These are phyloP conservation scores for Zygosaccharomyces gambellarensis DNA, from an alignment of 805 yeast genomes.

Conservation along the genomic window DNA sequence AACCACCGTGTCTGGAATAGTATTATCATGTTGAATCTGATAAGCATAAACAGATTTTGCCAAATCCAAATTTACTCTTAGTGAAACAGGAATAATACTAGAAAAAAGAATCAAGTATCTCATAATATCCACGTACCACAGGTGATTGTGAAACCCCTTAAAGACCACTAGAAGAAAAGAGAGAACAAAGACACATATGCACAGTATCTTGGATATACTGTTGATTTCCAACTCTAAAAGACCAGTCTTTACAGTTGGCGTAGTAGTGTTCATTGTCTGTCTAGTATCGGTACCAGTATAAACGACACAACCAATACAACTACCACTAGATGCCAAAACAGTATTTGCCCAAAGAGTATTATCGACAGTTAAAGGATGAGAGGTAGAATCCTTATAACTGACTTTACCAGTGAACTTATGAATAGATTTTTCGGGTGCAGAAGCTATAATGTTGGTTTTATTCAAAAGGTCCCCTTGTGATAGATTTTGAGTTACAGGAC, in stretches of 20 bases:
- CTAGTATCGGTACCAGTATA: slow-evolving; percentile 93
- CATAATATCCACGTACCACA: slow-evolving; percentile 90
- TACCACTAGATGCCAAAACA: slow-evolving; percentile 82
- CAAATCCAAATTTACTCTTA: slow-evolving; percentile 89
- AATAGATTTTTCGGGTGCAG: slow-evolving; percentile 81
- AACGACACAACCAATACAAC: slow-evolving; percentile 79
- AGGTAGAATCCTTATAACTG: slow-evolving; percentile 50
- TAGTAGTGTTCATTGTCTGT: slow-evolving; percentile 89
- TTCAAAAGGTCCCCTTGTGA: slow-evolving; percentile 46
- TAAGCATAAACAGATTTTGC: slow-evolving; percentile 95
- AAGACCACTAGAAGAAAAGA: slow-evolving; percentile 74
- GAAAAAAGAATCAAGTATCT: slow-evolving; percentile 88
- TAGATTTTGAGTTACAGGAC: slow-evolving; percentile 61
- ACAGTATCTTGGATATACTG: slow-evolving; percentile 77
- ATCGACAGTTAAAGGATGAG: slow-evolving; percentile 70
- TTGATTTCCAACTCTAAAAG: slow-evolving; percentile 88
- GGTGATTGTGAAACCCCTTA: slow-evolving; percentile 60
- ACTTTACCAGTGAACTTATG: slow-evolving; percentile 77
- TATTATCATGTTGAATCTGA: slow-evolving; percentile 82
- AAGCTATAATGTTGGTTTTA: slow-evolving; percentile 56
- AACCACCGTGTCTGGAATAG: slow-evolving; percentile 83
- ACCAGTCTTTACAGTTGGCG: slow-evolving; percentile 83
- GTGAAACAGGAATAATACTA: slow-evolving; percentile 91
- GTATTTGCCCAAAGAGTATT: slow-evolving; percentile 98
- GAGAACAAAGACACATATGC: slow-evolving; percentile 77